Conservation (phyloP, 345 rosid genomes). For the Hibiscus tridactylites region DNA sequence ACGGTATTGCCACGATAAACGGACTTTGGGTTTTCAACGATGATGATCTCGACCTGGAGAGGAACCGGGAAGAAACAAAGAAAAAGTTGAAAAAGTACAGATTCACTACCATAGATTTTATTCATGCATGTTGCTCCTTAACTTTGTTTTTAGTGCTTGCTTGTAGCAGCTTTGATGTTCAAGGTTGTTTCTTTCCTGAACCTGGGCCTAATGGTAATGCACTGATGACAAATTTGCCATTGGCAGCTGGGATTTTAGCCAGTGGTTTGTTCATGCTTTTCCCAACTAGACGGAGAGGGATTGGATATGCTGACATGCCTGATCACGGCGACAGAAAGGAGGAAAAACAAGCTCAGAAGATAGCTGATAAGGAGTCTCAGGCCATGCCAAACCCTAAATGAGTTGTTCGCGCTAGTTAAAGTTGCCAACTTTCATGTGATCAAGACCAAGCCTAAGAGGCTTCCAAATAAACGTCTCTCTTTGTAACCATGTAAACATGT, state of each 20-base stretch:
- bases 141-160: conserved; percentile 36
- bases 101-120: conserved; percentile 16
- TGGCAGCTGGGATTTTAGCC: conserved; percentile 21
- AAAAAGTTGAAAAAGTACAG: not conserved
- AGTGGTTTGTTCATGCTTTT: conserved; percentile 35
- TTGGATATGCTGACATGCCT: conserved; percentile 17
- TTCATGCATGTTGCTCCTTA: conserved; percentile 29
- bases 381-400: not conserved
- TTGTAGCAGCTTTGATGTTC: conserved; percentile 21
- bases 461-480: no score
- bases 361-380: not conserved
- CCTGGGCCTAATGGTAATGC: conserved; percentile 8
- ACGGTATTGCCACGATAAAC: conserved; percentile 25
- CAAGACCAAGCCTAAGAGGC: no score
- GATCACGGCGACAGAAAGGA: not conserved
- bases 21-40: conserved; percentile 26
- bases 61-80: not conserved
- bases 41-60: not conserved
- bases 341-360: not conserved
- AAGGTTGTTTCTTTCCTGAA: conserved; percentile 19
- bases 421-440: no score
- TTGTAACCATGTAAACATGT: no score
- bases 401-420: not conserved
- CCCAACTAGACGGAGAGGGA: conserved; percentile 35
- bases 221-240: conserved; percentile 21